Percentiles rank a stretch among this genome's conserved stretches.
phyloP scores from a whole-genome alignment of 1,139 yeast species.

The Kurtzmaniella quercitrusa region DNA sequence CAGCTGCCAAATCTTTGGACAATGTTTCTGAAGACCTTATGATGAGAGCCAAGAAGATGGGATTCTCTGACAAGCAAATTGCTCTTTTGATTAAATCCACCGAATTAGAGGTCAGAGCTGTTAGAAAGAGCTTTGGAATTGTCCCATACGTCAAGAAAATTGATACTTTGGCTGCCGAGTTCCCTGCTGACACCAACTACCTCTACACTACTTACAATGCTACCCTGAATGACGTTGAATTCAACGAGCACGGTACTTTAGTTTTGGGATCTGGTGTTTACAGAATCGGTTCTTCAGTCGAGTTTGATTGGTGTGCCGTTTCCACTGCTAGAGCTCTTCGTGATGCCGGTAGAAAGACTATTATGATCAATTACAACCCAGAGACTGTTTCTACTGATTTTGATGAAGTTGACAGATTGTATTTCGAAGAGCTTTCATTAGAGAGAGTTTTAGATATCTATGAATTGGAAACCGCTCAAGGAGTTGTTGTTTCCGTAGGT shows the following conservation, averaged over 20 bases:
- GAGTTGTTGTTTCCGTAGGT: constrained; percentile 95
- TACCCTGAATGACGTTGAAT: constrained; percentile 73
- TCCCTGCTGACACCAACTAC: constrained; percentile 96
- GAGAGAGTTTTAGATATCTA: constrained; percentile 98
- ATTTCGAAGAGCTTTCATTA: constrained; percentile 90
- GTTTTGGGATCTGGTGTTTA: constrained; percentile 98
- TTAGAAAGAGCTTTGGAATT: constrained; percentile 73
- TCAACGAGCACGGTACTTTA: constrained; percentile 87
- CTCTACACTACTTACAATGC: constrained; percentile 96
- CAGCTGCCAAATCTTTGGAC: constrained; percentile 42
- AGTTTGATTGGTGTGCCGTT: constrained; percentile 99
- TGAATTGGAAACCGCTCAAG: constrained; percentile 83
- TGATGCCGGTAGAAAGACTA: constrained; percentile 80
- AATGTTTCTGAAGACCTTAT: constrained; percentile 65
- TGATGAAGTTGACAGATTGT: constrained; percentile 95
- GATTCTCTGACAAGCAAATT: constrained; percentile 93
- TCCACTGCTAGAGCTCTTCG: constrained; percentile 93
- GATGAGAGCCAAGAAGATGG: constrained; percentile 83
- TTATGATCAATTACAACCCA: constrained; percentile 97
- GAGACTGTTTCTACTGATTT: constrained; percentile 98
- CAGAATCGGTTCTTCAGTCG: constrained; percentile 97
- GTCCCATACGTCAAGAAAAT: constrained; percentile 93
- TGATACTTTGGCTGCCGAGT: constrained; percentile 97
- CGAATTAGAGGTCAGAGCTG: constrained; percentile 77
- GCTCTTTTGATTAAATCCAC: constrained; percentile 64